These are phyloP conservation scores for Glarea lozoyensis DNA, from an alignment of 495 filamentous ascomycete genomes.

Conservation along the genomic window DNA sequence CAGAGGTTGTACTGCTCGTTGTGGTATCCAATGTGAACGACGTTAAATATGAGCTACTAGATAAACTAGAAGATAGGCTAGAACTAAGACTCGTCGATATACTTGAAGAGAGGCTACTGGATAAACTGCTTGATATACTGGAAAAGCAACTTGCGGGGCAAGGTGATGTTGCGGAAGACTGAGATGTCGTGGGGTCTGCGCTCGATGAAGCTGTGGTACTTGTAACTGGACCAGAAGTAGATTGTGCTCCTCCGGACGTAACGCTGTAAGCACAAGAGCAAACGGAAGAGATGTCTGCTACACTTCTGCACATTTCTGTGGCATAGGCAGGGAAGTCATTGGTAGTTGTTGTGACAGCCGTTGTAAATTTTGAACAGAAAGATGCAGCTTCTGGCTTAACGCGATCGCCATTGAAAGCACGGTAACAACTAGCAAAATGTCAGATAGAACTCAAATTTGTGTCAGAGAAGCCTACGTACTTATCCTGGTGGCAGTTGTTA, in stretches of 20 bases:
- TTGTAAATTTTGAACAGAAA: conserved; percentile 5
- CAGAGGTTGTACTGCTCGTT: no score
- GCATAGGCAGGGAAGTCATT: conserved; percentile 7
- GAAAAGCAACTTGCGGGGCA: not conserved
- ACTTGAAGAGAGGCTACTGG: not conserved
- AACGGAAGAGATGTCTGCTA: conserved; percentile 3
- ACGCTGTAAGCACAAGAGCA: conserved; percentile 11
- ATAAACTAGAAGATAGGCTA: no score
- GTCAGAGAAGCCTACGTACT: not conserved
- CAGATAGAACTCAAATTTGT: not conserved
- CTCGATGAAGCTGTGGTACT: no score
- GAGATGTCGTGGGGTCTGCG: no score
- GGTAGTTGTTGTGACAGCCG: conserved; percentile 1
- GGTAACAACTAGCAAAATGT: conserved; percentile 1
- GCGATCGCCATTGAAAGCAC: conserved; percentile 8
- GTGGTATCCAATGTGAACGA: no score
- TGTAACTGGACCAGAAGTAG: no score
- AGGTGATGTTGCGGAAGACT: not conserved
- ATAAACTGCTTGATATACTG: not conserved
- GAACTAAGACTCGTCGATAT: not conserved
- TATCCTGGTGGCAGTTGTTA: conserved; percentile 1
- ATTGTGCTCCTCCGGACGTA: no score
- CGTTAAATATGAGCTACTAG: no score
- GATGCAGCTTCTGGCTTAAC: not conserved
- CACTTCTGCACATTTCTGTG: not conserved